Conservation (phyloP, 768 basidiomycete species). For the Hypsizygus marmoreus region DNA sequence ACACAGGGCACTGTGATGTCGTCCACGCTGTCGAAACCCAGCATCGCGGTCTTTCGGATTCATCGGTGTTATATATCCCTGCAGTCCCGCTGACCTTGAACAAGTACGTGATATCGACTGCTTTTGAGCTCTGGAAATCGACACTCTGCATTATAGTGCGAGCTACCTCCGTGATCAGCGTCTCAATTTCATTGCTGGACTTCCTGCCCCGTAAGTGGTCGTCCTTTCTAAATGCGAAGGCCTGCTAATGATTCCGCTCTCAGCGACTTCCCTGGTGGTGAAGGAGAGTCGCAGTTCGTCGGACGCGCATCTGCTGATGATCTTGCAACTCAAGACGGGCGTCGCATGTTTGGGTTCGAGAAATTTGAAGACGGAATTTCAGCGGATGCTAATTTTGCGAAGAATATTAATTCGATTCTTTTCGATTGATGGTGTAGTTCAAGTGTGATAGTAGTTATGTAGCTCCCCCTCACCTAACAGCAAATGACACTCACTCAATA, state of each 20-base stretch:
- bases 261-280: conserved; percentile 56
- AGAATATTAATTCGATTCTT: too few relatives aligned
- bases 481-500: too few relatives aligned
- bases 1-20: conserved; percentile 53
- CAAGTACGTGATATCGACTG: conserved; percentile 37
- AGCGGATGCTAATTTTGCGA: too few relatives aligned
- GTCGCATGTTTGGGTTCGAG: conserved; percentile 44
- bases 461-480: too few relatives aligned
- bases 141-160: conserved; percentile 32
- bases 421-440: too few relatives aligned
- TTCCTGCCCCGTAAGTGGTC: conserved; percentile 48
- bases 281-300: conserved; percentile 47
- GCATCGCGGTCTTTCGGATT: conserved; percentile 49
- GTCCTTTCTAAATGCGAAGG: background rate
- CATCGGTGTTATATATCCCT: conserved; percentile 59
- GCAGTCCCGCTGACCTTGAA: conserved; percentile 51
- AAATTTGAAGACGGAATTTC: too few relatives aligned
- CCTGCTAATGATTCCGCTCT: background rate
- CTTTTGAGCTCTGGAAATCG: background rate
- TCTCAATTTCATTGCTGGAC: conserved; percentile 44
- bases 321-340: conserved; percentile 35
- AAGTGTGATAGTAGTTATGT: too few relatives aligned
- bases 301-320: conserved; percentile 38
- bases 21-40: conserved; percentile 56
- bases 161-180: conserved; percentile 52